phyloP scores from a whole-genome alignment of 1,284 basidiomycete species.

The Vanrija pseudolonga region DNA sequence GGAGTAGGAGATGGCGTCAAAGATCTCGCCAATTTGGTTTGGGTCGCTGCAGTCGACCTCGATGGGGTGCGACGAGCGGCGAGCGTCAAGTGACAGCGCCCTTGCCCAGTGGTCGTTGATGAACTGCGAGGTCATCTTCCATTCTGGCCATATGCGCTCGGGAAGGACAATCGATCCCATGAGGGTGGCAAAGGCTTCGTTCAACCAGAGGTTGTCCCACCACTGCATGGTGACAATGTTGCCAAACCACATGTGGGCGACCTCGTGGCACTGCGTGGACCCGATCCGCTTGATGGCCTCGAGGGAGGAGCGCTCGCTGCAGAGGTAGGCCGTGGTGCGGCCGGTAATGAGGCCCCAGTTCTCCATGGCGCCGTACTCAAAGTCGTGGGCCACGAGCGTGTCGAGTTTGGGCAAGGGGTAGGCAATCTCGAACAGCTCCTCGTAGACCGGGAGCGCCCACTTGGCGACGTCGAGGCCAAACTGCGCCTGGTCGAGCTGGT shows the following conservation, averaged over 20 bases:
- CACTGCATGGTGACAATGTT: conserved; percentile 88
- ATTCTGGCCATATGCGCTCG: conserved; percentile 59
- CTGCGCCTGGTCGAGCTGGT: conserved; percentile 66
- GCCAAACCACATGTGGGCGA: conserved; percentile 61
- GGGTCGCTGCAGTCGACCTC: conserved; percentile 89
- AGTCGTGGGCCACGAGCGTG: conserved; percentile 74
- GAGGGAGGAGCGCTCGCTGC: conserved; percentile 73
- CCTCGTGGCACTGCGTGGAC: conserved; percentile 51
- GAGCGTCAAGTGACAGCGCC: conserved; percentile 77
- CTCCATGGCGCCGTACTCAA: conserved; percentile 91
- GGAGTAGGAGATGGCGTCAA: conserved; percentile 76
- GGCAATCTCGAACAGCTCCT: conserved; percentile 82
- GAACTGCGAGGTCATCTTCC: conserved; percentile 55
- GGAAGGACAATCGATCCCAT: conserved; percentile 87
- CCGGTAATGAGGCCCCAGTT: conserved; percentile 94
- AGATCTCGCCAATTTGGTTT: conserved; percentile 81
- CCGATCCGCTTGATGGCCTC: conserved; percentile 76
- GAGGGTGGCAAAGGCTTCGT: conserved; percentile 73
- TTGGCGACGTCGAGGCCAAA: conserved; percentile 81
- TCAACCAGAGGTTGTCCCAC: conserved; percentile 79
- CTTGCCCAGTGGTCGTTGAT: conserved; percentile 53
- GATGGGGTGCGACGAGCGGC: conserved; percentile 88
- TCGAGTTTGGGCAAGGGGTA: conserved; percentile 91
- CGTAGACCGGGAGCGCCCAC: conserved; percentile 80
- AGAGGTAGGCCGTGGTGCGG: conserved; percentile 73